Evolutionary conservation across 805 yeast species (phyloP), one percentile per base, ranked within the genome.

Genomic region (Barnettozyma siamensis): DNA sequence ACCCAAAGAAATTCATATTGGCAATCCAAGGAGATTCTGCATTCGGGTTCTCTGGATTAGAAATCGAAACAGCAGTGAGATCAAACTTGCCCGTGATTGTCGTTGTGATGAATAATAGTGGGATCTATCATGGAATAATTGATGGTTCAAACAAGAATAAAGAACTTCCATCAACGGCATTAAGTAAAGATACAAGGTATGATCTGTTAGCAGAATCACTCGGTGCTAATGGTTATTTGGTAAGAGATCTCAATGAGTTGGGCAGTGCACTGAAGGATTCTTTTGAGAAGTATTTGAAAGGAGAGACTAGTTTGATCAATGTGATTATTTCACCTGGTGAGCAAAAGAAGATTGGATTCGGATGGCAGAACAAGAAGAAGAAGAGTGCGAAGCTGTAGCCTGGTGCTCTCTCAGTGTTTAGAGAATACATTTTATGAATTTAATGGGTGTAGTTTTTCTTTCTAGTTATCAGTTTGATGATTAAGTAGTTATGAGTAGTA

Each of bases 11-110:
- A 33, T 57, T 63, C 6, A 77, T 80, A 0, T 59, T 83, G 4
- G 75, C 81, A 7, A 75, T 82, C 24, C 83, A 79, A 55, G 89
- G 88, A 7, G 88, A 83, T 55, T 81, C 88, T 1, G 88, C 88
- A 2, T 79, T 82, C 63, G 88, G 88, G 3, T 82, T 82, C 53
- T 76, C 83, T 6, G 86, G 77, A 0, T 70, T 80, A 70, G 89
- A 82, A 49, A 47, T 82, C n/a, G 88, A 83, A 53, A 82, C 89
- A 0, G 75, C 83, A 1, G 76, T 75, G 5, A 62, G 88, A 32
- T 60, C 68, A 21, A 54, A 66, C 3, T 58, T 81, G 18, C 81
- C 82, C 2, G 59, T 80, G 48, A 59, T 80, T 7, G 63, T 82
- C 9, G 65, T 76, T 20, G 77, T 82, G n/a, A 78, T 82, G 81